Evolutionary conservation across 768 basidiomycete species (phyloP), one percentile per base, ranked within the genome.

Genomic region (Leucocoprinus leucothites): DNA sequence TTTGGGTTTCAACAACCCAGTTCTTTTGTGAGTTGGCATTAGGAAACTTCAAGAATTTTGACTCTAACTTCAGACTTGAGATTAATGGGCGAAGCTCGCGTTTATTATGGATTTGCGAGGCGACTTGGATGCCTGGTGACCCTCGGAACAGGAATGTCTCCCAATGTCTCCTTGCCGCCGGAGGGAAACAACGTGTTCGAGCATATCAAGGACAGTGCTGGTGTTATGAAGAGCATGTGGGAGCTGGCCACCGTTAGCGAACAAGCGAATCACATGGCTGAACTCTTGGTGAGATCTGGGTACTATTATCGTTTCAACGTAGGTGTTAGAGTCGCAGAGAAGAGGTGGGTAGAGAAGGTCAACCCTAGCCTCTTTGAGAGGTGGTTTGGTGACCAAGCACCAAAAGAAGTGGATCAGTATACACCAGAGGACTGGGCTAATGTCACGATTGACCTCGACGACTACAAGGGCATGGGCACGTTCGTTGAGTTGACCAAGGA

Each of bases 1-100:
- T 19, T 25, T 70, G 0, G 60, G 61, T 14, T 67, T 62, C 56
- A 71, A 71, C 49, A 72, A 72, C 42, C 69, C 71, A 1, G 60
- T 66, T 16, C 58, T 66, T 14, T 42, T 68, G 64, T 64, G 50
- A 44, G 63, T 57, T 13, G 14, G 55, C n/a, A n/a, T n/a, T n/a
- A n/a, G n/a, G n/a, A n/a, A n/a, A n/a, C n/a, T n/a, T n/a, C n/a
- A n/a, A n/a, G n/a, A n/a, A n/a, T n/a, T n/a, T n/a, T n/a, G n/a
- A n/a, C n/a, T n/a, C n/a, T n/a, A n/a, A n/a, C n/a, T n/a, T n/a
- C n/a, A n/a, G n/a, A n/a, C n/a, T 19, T 19, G 51, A 69, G 68
- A 19, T 57, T 69, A 21, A 61, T 69, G 60, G 63, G 62, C 14
- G 68, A 70, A 58, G 67, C 61, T 13, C 57, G 49, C 18, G 36